phyloP scores from a whole-genome alignment of 441 rosid species.

The Erodium chrysanthum region DNA sequence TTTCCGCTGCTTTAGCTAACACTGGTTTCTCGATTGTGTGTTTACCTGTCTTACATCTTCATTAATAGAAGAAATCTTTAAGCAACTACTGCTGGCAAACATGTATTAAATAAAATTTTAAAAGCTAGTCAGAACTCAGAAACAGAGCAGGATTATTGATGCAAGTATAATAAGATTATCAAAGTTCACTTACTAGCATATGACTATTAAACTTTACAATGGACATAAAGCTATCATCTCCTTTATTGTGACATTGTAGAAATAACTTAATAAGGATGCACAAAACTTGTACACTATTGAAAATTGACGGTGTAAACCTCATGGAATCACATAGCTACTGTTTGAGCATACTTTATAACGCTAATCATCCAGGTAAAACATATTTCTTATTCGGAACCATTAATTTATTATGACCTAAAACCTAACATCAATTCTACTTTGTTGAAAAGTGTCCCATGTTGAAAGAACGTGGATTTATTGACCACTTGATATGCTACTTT shows the following conservation, averaged over 20 bases:
- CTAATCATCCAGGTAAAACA: neutral
- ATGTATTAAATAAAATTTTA: neutral
- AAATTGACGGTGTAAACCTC: neutral
- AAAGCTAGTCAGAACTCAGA: neutral
- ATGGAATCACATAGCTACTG: neutral
- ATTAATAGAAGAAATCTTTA: slow-evolving; percentile 20
- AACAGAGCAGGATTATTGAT: neutral
- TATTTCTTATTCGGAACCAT: neutral
- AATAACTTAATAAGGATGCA: neutral
- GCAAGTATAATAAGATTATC: neutral
- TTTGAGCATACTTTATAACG: neutral
- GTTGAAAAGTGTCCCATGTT: no score
- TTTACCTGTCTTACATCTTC: slow-evolving; percentile 84
- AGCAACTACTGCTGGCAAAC: slow-evolving; percentile 11
- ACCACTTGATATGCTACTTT: no score
- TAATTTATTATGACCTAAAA: neutral
- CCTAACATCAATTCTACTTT: neutral
- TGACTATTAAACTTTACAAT: neutral
- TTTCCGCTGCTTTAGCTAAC: slow-evolving; percentile 35
- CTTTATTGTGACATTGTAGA: neutral
- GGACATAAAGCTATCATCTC: neutral
- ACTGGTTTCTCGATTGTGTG: slow-evolving; percentile 89
- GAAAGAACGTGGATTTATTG: no score
- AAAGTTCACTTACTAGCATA: neutral
- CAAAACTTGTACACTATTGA: neutral